A percentile compares a stretch with the other conserved stretches of the same genome.
Conservation (phyloP, 1,284 basidiomycete species). For the Chalciporus piperatoides region DNA sequence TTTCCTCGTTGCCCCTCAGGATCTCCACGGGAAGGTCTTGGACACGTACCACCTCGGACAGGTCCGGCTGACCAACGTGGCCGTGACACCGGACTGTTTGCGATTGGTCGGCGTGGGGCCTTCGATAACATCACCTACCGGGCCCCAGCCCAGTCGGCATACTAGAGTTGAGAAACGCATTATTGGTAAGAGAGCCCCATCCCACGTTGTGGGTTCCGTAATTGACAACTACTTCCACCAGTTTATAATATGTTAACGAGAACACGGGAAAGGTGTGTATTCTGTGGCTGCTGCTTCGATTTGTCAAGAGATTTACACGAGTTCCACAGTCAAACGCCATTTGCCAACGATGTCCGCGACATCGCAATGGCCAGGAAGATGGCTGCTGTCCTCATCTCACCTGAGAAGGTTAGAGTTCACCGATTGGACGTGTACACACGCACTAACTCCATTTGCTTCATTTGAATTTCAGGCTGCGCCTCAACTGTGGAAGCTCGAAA, state of each 20-base stretch:
- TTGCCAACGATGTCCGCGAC: conserved; percentile 75
- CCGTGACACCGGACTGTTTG: conserved; percentile 62
- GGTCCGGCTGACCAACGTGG: conserved; percentile 69
- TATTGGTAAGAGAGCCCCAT: conserved; percentile 49
- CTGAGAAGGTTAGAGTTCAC: conserved; percentile 44
- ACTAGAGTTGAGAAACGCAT: conserved; percentile 69
- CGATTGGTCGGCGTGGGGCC: conserved; percentile 72
- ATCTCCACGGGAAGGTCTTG: conserved; percentile 55
- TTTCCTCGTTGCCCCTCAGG: conserved; percentile 34
- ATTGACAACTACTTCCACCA: conserved; percentile 27
- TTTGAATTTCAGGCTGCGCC: conserved; percentile 56
- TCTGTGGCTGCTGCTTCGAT: not conserved
- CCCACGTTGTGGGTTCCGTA: not conserved
- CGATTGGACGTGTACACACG: not conserved
- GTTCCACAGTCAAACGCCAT: conserved; percentile 60
- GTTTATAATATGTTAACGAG: conserved; percentile 69
- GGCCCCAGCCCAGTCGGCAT: conserved; percentile 70
- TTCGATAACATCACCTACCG: conserved; percentile 54
- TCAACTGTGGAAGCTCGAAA: conserved; percentile 73
- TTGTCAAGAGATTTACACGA: not conserved
- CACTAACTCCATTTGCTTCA: conserved; percentile 10
- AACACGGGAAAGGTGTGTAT: conserved; percentile 60
- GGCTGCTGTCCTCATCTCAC: conserved; percentile 60
- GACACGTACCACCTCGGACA: conserved; percentile 61
- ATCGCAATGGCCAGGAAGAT: conserved; percentile 62